Evolutionary conservation across 2,329 filamentous ascomycete species (phyloP).

Genomic region (Dactylellina leptospora): DNA sequence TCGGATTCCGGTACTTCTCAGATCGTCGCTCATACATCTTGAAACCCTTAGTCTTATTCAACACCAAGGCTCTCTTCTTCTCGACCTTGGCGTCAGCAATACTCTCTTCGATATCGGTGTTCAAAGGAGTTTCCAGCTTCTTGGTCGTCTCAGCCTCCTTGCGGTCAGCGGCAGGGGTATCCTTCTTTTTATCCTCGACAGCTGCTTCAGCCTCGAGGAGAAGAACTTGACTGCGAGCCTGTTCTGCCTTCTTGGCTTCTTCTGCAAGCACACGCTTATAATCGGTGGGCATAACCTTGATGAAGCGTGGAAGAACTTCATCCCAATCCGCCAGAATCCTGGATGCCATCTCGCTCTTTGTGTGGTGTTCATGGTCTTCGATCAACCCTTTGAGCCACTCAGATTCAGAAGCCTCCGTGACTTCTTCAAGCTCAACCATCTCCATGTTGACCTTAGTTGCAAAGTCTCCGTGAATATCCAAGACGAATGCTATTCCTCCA

Average conservation of each 20-base stretch:
- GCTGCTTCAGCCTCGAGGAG: slow-evolving; percentile 51
- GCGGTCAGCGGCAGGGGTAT: slow-evolving; percentile 63
- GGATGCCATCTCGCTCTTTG: slow-evolving; percentile 90
- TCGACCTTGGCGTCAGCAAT: slow-evolving; percentile 83
- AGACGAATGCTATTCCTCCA: slow-evolving; percentile 92
- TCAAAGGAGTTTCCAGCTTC: slow-evolving; percentile 66
- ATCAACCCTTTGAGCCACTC: slow-evolving; percentile 89
- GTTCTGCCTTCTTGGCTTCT: slow-evolving; percentile 83
- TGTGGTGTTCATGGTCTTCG: slow-evolving; percentile 98
- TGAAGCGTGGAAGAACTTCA: slow-evolving; percentile 84
- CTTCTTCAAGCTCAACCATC: slow-evolving; percentile 88
- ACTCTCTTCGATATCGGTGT: slow-evolving; percentile 84
- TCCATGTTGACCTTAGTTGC: slow-evolving; percentile 93
- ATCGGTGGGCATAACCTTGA: slow-evolving; percentile 92
- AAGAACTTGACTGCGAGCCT: slow-evolving; percentile 73
- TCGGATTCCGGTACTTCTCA: slow-evolving; percentile 89
- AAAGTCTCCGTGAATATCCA: slow-evolving; percentile 90
- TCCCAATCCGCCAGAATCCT: slow-evolving; percentile 95
- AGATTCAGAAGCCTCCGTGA: slow-evolving; percentile 87
- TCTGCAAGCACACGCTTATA: slow-evolving; percentile 93
- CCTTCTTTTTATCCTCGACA: slow-evolving; percentile 72
- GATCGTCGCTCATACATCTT: slow-evolving; percentile 94
- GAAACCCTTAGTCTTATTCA: slow-evolving; percentile 98
- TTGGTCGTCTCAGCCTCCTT: slow-evolving; percentile 71
- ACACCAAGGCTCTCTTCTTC: slow-evolving; percentile 87